These are phyloP conservation scores for Gloeostereum incarnatum DNA, from an alignment of 768 basidiomycete genomes.

Conservation along the genomic window DNA sequence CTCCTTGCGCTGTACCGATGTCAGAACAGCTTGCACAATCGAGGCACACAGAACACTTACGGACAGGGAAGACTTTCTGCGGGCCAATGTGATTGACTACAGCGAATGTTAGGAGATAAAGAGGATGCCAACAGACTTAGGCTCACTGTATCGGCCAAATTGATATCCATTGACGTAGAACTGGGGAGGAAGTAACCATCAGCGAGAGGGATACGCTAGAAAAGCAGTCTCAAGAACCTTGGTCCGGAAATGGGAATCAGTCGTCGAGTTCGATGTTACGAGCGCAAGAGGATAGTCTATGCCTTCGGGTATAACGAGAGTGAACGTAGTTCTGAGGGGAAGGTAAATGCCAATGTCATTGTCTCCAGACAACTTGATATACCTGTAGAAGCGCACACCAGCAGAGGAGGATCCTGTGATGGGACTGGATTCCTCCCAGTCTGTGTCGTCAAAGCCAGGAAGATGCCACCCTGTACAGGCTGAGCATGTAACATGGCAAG, in stretches of 20 bases:
- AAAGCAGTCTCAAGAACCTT: slow-evolving; percentile 18
- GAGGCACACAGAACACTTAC: slow-evolving; percentile 17
- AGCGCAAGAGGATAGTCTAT: slow-evolving; percentile 40
- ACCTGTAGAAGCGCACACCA: slow-evolving; percentile 43
- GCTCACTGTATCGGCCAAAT: slow-evolving; percentile 34
- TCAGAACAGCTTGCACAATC: not conserved
- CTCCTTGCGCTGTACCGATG: slow-evolving; percentile 30
- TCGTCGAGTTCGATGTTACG: slow-evolving; percentile 32
- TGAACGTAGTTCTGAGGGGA: slow-evolving; percentile 32
- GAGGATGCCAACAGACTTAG: not conserved
- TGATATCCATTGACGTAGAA: slow-evolving; percentile 36
- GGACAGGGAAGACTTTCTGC: slow-evolving; percentile 30
- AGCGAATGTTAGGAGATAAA: not conserved
- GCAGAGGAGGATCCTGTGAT: slow-evolving; percentile 29
- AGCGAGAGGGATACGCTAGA: not conserved
- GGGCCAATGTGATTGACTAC: slow-evolving; percentile 34
- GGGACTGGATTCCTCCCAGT: slow-evolving; percentile 33
- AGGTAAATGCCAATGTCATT: not conserved
- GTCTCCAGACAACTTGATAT: slow-evolving; percentile 1
- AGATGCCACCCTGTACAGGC: slow-evolving; percentile 39
- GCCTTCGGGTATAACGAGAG: slow-evolving; percentile 30
- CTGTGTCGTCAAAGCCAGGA: slow-evolving; percentile 40
- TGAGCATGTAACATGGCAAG: not conserved
- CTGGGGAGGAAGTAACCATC: slow-evolving; percentile 10
- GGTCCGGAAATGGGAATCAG: slow-evolving; percentile 32